These are phyloP conservation scores for Phoma herbarum DNA, from an alignment of 2,329 filamentous ascomycete species.

Conservation along the genomic window DNA sequence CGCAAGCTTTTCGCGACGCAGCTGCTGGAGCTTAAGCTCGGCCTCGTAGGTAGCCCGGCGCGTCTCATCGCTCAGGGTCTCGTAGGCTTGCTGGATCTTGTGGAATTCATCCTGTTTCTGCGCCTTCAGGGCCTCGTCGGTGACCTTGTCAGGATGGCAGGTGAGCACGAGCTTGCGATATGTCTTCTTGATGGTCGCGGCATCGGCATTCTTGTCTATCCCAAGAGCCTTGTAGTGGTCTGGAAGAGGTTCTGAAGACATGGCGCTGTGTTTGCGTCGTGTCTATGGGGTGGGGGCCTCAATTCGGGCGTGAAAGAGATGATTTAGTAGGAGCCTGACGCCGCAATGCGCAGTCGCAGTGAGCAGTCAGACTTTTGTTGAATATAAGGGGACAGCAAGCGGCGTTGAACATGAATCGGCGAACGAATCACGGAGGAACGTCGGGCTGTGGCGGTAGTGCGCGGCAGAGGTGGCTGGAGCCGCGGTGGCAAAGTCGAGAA, in stretches of 20 bases:
- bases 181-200: constrained; percentile 76
- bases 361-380: constrained; percentile 18
- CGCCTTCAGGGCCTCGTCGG: constrained; percentile 77
- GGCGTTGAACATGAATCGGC: constrained; percentile 24
- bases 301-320: constrained; percentile 8
- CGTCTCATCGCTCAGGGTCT: constrained; percentile 81
- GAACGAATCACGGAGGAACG: constrained; percentile 15
- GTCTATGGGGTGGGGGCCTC: background rate
- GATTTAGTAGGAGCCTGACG: constrained; percentile 9
- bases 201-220: constrained; percentile 74
- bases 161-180: constrained; percentile 88
- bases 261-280: constrained; percentile 31
- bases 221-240: constrained; percentile 85
- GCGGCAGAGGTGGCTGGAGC: constrained; percentile 30
- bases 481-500: constrained; percentile 16
- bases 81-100: constrained; percentile 90
- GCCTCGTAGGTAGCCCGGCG: constrained; percentile 81
- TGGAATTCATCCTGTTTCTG: constrained; percentile 89
- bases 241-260: constrained; percentile 59
- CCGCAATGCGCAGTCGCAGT: constrained; percentile 12
- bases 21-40: constrained; percentile 70
- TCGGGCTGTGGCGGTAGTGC: constrained; percentile 33
- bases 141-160: constrained; percentile 91
- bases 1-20: constrained; percentile 65
- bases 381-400: constrained; percentile 25